Percentiles rank a stretch among this genome's conserved stretches.
phyloP scores from a whole-genome alignment of 2,329 filamentous ascomycete species.

The Penicillium sp. region DNA sequence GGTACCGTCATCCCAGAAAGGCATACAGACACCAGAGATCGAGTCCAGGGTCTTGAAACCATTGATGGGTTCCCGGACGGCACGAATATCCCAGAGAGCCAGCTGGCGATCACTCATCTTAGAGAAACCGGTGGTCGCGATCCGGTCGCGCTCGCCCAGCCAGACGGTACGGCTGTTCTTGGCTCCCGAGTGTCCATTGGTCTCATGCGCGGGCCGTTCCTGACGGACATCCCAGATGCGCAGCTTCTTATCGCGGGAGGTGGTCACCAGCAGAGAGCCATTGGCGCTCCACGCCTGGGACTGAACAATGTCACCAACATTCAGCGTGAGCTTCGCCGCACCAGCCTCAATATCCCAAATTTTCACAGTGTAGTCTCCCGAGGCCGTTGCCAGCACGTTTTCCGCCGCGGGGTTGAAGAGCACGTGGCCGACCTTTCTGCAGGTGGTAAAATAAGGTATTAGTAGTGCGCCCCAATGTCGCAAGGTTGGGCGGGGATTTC shows the following conservation, averaged over 20 bases:
- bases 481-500: constrained; percentile 29
- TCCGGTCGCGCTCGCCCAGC: constrained; percentile 95
- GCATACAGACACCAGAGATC: constrained; percentile 98
- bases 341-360: constrained; percentile 91
- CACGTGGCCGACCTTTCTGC: constrained; percentile 94
- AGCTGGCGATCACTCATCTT: constrained; percentile 98
- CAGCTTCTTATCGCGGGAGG: constrained; percentile 96
- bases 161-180: constrained; percentile 98
- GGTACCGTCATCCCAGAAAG: constrained; percentile 98
- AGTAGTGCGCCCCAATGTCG: constrained; percentile 28
- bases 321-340: constrained; percentile 74
- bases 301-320: constrained; percentile 90
- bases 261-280: constrained; percentile 85
- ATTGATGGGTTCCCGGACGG: constrained; percentile 78
- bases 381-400: constrained; percentile 92
- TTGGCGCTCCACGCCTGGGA: constrained; percentile 94
- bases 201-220: constrained; percentile 84
- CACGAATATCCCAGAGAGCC: constrained; percentile 91
- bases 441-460: constrained; percentile 22
- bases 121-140: constrained; percentile 96
- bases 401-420: constrained; percentile 97
- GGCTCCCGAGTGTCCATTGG: constrained; percentile 83
- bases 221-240: constrained; percentile 97
- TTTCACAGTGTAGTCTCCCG: constrained; percentile 93
- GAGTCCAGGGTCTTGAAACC: constrained; percentile 91